phyloP scores from a whole-genome alignment of 306 rosid species.

The Medicago lupulina region DNA sequence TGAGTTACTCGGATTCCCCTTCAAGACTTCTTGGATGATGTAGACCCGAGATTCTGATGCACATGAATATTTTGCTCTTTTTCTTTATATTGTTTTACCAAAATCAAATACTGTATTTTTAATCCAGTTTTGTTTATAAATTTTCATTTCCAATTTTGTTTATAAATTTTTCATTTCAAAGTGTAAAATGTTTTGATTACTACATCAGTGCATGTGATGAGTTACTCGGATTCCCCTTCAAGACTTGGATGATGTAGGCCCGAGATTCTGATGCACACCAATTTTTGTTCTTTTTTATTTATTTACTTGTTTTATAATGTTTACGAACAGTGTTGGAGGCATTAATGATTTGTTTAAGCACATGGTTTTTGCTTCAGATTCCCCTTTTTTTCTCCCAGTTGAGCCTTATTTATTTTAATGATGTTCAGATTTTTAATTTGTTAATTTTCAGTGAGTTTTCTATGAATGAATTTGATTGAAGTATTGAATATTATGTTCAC shows the following conservation, averaged over 20 bases:
- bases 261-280: constrained; percentile 72
- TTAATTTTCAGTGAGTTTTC: too few relatives aligned
- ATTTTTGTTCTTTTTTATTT: not conserved
- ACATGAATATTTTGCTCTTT: not conserved
- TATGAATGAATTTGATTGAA: too few relatives aligned
- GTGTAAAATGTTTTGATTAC: not conserved
- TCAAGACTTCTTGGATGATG: constrained; percentile 71
- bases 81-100: not conserved
- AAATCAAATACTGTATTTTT: not conserved
- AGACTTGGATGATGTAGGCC: constrained; percentile 68
- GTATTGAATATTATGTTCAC: too few relatives aligned
- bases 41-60: constrained; percentile 75
- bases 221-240: constrained; percentile 82
- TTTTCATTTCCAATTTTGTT: not conserved
- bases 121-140: not conserved
- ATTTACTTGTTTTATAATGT: not conserved
- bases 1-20: constrained; percentile 79
- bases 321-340: not conserved
- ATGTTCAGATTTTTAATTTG: too few relatives aligned
- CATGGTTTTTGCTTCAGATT: not conserved
- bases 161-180: not conserved
- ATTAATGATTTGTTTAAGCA: not conserved
- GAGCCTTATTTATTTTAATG: not conserved
- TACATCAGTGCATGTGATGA: constrained; percentile 51
- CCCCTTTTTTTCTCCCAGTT: too few relatives aligned